Evolutionary conservation across 352 stramenopile species (phyloP).

Genomic region (Detonula confervacea): DNA sequence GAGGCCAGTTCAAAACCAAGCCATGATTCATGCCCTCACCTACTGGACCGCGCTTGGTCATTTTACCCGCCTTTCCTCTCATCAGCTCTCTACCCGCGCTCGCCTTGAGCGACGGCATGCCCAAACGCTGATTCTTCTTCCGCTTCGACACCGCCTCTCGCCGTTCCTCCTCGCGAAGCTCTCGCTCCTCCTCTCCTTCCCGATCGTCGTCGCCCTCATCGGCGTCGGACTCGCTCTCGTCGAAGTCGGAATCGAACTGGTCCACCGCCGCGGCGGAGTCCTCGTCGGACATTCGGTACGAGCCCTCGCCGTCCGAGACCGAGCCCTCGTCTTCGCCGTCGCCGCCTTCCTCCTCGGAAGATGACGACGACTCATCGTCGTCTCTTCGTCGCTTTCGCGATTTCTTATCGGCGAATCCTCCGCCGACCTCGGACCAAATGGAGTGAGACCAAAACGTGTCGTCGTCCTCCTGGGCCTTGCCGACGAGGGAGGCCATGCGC

Average conservation of each 20-base stretch:
- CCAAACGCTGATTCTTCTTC: conserved; percentile 44
- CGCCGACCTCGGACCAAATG: conserved; percentile 73
- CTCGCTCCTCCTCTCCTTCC: conserved; percentile 61
- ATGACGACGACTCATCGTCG: conserved; percentile 12
- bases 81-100: conserved; percentile 55
- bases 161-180: conserved; percentile 61
- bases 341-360: conserved; percentile 15
- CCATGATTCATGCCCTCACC: conserved; percentile 80
- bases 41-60: conserved; percentile 54
- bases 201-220: conserved; percentile 60
- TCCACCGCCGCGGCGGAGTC: conserved; percentile 68
- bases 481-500: conserved; percentile 76
- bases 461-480: conserved; percentile 79
- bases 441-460: conserved; percentile 82
- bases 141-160: conserved; percentile 22
- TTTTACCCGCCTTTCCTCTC: conserved; percentile 50
- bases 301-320: conserved; percentile 63
- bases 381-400: conserved; percentile 21
- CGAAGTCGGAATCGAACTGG: conserved; percentile 85
- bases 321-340: conserved; percentile 39
- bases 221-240: conserved; percentile 77
- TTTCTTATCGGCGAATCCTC: conserved; percentile 39
- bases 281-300: conserved; percentile 78
- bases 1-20: conserved; percentile 82
- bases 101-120: conserved; percentile 7